Evolutionary conservation across 768 basidiomycete genomes (phyloP), one percentile per base, ranked within the genome.

Genomic region (Pleurotus giganteus): DNA sequence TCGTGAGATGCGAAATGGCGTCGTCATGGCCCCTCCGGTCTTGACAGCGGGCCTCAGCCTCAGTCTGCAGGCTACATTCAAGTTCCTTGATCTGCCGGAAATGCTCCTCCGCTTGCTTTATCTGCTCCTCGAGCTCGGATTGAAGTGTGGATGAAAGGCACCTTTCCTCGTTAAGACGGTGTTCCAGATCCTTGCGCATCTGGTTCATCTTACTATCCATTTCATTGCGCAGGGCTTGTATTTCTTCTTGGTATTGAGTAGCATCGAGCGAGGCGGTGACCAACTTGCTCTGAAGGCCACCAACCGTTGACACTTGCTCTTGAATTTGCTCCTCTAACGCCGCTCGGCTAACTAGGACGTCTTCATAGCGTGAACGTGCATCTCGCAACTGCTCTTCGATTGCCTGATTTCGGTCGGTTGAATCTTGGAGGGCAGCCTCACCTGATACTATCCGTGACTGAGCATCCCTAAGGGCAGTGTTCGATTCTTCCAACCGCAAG

Each of bases 1-100:
- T 62, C 15, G 60, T 63, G 31, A 64, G 58, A 12, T 67, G 57
- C 42, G 63, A 65, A 55, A 81, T 61, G 3, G 67, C 70, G 36
- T 61, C 57, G 51, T 61, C 64, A 61, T 72, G 68, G 34, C 57
- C 47, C 47, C 70, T 67, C 57, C 69, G 67, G 24, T 73, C 71
- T 29, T 60, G 58, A 45, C 56, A 59, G 21, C 72, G 74, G 24
- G 61, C 64, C 29, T 72, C 68, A 4, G 65, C 62, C 54, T 78
- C 69, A 5, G 72, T 65, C 59, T 73, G 71, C 4, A 85, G 65
- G 31, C 74, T 68, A 39, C 58, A 57, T 45, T 67, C 66, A 32
- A 82, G 65, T 24, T 67, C 68, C 43, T 70, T 66, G 19, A 70
- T 72, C 52, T 74, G 75, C 45, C 73, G 68, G 27, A 69, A 66